Evolutionary conservation across 2,329 filamentous ascomycete species (phyloP).

Genomic region (Boeremia lycopersici): DNA sequence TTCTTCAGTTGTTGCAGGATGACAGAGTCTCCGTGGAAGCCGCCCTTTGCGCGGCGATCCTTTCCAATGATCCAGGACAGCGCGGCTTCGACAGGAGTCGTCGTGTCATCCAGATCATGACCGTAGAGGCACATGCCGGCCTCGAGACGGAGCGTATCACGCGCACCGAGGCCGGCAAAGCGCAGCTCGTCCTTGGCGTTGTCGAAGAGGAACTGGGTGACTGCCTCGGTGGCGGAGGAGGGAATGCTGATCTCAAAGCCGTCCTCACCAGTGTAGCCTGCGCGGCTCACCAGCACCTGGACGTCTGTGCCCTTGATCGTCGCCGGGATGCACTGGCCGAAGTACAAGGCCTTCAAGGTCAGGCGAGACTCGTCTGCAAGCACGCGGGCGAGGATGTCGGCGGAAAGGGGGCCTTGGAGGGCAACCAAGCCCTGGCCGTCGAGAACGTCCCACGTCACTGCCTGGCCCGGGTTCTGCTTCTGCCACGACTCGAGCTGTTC

Average conservation of each 20-base stretch:
- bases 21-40: slow-evolving; percentile 83
- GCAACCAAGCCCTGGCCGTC: slow-evolving; percentile 80
- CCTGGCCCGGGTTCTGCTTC: slow-evolving; percentile 46
- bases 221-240: slow-evolving; percentile 65
- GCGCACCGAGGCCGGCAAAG: slow-evolving; percentile 85
- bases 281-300: slow-evolving; percentile 76
- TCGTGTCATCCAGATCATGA: slow-evolving; percentile 87
- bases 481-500: slow-evolving; percentile 65
- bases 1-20: slow-evolving; percentile 79
- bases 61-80: slow-evolving; percentile 85
- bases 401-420: slow-evolving; percentile 82
- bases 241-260: slow-evolving; percentile 95
- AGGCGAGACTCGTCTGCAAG: slow-evolving; percentile 58
- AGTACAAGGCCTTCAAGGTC: slow-evolving; percentile 69
- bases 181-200: slow-evolving; percentile 69
- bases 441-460: slow-evolving; percentile 72
- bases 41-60: slow-evolving; percentile 69
- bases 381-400: slow-evolving; percentile 68
- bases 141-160: slow-evolving; percentile 91
- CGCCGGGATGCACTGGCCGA: slow-evolving; percentile 75
- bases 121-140: slow-evolving; percentile 99
- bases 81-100: slow-evolving; percentile 70
- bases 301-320: slow-evolving; percentile 65
- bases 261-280: slow-evolving; percentile 96
- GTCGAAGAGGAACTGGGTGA: slow-evolving; percentile 73